Evolutionary conservation across 352 stramenopile genomes (phyloP).

Genomic region (Globisporangium yorkense): DNA sequence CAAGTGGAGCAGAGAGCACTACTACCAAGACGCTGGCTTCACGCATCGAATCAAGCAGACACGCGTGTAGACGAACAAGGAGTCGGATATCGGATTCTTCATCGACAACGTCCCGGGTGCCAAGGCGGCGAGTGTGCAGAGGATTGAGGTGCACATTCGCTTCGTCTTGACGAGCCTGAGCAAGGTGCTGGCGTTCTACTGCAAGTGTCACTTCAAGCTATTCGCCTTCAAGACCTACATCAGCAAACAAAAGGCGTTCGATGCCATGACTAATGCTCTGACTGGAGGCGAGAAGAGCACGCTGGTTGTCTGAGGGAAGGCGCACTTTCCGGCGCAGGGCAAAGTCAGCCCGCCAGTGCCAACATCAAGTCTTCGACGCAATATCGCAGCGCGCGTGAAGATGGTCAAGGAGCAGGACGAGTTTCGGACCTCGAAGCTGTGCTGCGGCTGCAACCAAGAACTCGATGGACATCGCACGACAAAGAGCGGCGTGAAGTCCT

Average conservation of each 20-base stretch:
- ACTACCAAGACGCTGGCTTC: neutral
- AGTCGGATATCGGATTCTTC: neutral
- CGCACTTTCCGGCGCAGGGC: no score
- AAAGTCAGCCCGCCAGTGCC: no score
- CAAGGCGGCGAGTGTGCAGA: neutral
- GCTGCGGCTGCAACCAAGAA: no score
- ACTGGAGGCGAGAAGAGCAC: no score
- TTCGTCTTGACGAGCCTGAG: neutral
- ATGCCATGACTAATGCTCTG: no score
- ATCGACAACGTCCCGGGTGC: neutral
- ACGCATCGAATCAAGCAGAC: neutral
- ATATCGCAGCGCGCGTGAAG: no score
- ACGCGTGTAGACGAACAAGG: neutral
- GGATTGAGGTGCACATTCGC: neutral
- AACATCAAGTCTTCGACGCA: no score
- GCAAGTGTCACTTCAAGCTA: neutral
- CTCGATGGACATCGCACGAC: no score
- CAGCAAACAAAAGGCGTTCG: neutral
- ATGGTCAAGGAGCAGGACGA: no score
- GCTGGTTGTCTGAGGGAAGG: no score
- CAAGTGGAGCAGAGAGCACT: neutral
- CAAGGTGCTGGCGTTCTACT: neutral
- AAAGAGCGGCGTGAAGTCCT: no score
- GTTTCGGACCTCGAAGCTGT: no score
- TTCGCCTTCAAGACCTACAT: neutral